Base-by-base conservation (phyloP, 352 stramenopile species). In the Phytophthora palmivora region DNA sequence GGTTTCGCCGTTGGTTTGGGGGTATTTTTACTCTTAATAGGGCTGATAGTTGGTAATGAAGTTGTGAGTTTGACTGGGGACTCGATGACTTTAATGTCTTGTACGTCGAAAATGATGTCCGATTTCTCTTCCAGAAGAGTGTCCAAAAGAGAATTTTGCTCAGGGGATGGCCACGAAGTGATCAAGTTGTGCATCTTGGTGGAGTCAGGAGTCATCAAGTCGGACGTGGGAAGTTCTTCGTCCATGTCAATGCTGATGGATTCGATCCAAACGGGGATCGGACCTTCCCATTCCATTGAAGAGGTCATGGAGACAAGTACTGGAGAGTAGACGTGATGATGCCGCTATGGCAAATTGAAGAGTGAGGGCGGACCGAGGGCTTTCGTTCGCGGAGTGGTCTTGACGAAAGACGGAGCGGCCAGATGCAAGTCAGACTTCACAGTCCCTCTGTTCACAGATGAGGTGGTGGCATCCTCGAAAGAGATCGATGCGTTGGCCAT, bases 261-360 rank as follows among this genome's bases (percentile, higher is more conserved):
- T 3, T 75, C 67, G 26, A 75, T 75, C 67, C 67, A 71, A 18
- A 64, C 22, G 12, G 39, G 55, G 32, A 75, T 57, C 2, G 67
- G 61, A 6, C 44, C 19, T 60, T 75, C 67, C 61, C 67, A 71
- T 28, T 75, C 55, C 41, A n/a, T n/a, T n/a, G n/a, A n/a, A n/a
- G n/a, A n/a, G n/a, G 24, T 33, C 49, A 57, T 59, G 15, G 56
- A 22, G 12, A 34, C n/a, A 10, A 36, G 44, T 59, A 60, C 45
- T 66, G 53, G 37, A 52, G 39, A 56, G 44, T 68, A 44, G 43
- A 37, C 16, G 26, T 16, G 26, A 41, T 67, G 57, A 50, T 22
- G 57, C 39, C 41, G 45, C 63, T 72, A 38, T 63, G 52, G 58
- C 51, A 68, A 72, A 64, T 67, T 72, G 38, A 57, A 61, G 30